These are phyloP conservation scores for Curvularia eragrostidis DNA, from an alignment of 2,329 filamentous ascomycete genomes.

Conservation along the genomic window DNA sequence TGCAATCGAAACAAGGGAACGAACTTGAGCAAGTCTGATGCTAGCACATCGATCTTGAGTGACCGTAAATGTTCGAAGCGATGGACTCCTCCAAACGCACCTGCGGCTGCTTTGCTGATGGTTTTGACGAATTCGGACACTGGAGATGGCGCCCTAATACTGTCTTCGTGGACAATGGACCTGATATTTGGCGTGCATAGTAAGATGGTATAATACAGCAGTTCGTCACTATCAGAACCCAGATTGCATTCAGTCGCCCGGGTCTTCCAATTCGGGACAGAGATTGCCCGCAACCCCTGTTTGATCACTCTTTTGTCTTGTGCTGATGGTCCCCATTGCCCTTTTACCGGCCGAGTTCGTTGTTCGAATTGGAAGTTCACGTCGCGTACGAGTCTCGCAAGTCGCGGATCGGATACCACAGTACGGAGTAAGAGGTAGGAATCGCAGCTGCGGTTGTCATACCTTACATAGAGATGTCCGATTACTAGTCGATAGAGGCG, in stretches of 20 bases:
- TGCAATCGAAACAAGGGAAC: conserved; percentile 32
- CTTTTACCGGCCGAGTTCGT: conserved; percentile 13
- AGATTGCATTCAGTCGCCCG: conserved; percentile 35
- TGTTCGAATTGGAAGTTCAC: conserved; percentile 23
- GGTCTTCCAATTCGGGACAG: conserved; percentile 35
- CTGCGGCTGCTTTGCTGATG: conserved; percentile 23
- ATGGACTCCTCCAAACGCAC: conserved; percentile 22
- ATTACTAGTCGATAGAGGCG: conserved; percentile 32
- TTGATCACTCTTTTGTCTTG: conserved; percentile 39
- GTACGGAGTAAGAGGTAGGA: conserved; percentile 41
- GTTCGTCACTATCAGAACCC: conserved; percentile 18
- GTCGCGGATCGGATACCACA: conserved; percentile 24
- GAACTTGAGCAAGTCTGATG: conserved; percentile 21
- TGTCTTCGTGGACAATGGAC: conserved; percentile 5
- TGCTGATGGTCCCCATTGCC: conserved; percentile 26
- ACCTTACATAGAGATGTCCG: conserved; percentile 29
- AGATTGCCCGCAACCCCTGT: conserved; percentile 27
- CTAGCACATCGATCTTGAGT: conserved; percentile 22
- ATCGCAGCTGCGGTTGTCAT: conserved; percentile 31
- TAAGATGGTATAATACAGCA: conserved; percentile 32
- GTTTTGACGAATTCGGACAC: conserved; percentile 30
- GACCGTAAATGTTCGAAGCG: conserved; percentile 26
- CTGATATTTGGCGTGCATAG: conserved; percentile 34
- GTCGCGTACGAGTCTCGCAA: conserved; percentile 27
- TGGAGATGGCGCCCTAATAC: neutral